Conservation (phyloP, 176 grass and related monocot species). For the Musa schizocarpa region DNA sequence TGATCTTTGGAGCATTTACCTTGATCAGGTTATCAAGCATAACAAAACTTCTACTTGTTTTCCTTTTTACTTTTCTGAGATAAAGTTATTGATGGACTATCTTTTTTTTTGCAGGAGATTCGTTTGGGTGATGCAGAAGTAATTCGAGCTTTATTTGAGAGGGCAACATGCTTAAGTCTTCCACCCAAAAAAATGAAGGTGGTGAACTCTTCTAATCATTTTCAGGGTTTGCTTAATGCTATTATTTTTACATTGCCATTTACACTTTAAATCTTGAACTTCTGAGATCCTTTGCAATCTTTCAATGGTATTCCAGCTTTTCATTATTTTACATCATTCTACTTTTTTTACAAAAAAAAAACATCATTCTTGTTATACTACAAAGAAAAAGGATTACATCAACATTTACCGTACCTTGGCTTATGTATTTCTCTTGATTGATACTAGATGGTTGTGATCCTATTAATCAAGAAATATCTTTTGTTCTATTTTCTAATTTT, state of each 20-base stretch:
- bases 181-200: slow-evolving; percentile 98
- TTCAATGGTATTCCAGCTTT: no score
- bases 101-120: slow-evolving; percentile 52
- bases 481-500: no score
- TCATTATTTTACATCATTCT: no score
- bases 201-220: not conserved
- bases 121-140: slow-evolving; percentile 61
- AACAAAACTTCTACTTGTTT: slow-evolving; percentile 3
- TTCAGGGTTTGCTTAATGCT: slow-evolving; percentile 4
- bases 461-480: no score
- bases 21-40: slow-evolving; percentile 71
- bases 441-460: no score
- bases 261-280: no score
- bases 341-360: no score
- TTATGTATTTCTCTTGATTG: no score
- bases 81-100: slow-evolving; percentile 7
- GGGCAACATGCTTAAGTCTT: slow-evolving; percentile 68
- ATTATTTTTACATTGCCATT: not conserved
- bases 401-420: no score
- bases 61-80: not conserved
- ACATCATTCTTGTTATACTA: no score
- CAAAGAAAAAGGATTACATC: no score
- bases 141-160: slow-evolving; percentile 66
- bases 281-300: not conserved
- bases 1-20: slow-evolving; percentile 91